Percentiles rank a stretch among this genome's conserved stretches.
These are phyloP conservation scores for Amanita rubescens DNA, from an alignment of 768 basidiomycete species.

Conservation along the genomic window DNA sequence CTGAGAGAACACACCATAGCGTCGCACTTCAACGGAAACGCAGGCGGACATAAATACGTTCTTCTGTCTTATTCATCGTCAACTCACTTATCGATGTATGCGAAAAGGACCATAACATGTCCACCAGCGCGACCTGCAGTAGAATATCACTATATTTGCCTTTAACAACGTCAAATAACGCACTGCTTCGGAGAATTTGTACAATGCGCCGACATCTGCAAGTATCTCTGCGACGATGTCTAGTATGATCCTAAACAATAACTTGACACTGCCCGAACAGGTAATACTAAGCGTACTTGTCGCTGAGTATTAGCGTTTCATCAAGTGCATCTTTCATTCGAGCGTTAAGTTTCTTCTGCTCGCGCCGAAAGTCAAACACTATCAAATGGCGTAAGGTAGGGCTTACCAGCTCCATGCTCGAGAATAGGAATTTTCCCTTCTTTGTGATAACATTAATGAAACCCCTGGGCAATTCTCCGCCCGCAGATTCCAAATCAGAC, in stretches of 20 bases:
- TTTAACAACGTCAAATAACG: too few relatives aligned
- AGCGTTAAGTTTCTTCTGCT: slow-evolving; percentile 80
- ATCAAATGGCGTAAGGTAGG: neutral
- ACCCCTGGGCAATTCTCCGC: slow-evolving; percentile 53
- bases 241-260: slow-evolving; percentile 59
- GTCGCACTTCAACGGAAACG: slow-evolving; percentile 30
- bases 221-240: slow-evolving; percentile 69
- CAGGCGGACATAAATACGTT: neutral
- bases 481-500: slow-evolving; percentile 37
- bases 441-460: slow-evolving; percentile 63
- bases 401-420: slow-evolving; percentile 74
- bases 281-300: slow-evolving; percentile 40
- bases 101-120: slow-evolving; percentile 88
- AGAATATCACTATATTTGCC: too few relatives aligned
- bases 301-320: slow-evolving; percentile 81
- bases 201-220: slow-evolving; percentile 68
- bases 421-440: slow-evolving; percentile 69
- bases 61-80: neutral
- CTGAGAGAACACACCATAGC: slow-evolving; percentile 29
- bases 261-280: neutral
- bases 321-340: slow-evolving; percentile 88
- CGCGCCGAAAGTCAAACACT: neutral
- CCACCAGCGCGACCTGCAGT: slow-evolving; percentile 71
- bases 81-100: slow-evolving; percentile 71
- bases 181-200: slow-evolving; percentile 88